Evolutionary conservation across 495 filamentous ascomycete genomes (phyloP).

Genomic region (Talaromyces proteolyticus): DNA sequence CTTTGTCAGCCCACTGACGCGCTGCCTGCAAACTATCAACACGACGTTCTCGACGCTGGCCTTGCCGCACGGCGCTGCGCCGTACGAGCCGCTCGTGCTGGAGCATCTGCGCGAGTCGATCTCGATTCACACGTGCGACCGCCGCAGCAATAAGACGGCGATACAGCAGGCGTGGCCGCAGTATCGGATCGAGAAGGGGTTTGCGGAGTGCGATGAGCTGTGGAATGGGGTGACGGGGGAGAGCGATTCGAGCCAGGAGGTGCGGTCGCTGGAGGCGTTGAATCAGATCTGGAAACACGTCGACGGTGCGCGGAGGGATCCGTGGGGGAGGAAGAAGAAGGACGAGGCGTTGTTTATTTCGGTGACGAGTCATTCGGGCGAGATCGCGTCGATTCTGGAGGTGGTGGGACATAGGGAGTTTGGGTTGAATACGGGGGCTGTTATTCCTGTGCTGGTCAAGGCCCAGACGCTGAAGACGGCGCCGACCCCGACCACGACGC

Average conservation of each 20-base stretch:
- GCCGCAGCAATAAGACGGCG: slow-evolving; percentile 48
- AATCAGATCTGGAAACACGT: slow-evolving; percentile 53
- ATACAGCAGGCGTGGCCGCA: slow-evolving; percentile 53
- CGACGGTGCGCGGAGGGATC: slow-evolving; percentile 3
- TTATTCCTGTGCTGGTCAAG: slow-evolving; percentile 64
- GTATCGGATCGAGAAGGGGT: slow-evolving; percentile 56
- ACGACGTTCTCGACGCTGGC: slow-evolving; percentile 52
- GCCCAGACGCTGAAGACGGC: slow-evolving; percentile 33
- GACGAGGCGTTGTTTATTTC: slow-evolving; percentile 62
- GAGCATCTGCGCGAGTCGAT: slow-evolving; percentile 69
- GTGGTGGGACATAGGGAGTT: slow-evolving; percentile 58
- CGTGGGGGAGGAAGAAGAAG: slow-evolving; percentile 29
- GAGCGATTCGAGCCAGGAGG: slow-evolving; percentile 46
- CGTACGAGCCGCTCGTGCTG: slow-evolving; percentile 60
- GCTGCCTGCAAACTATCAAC: slow-evolving; percentile 60
- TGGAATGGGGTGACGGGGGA: slow-evolving; percentile 55
- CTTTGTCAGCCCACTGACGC: slow-evolving; percentile 64
- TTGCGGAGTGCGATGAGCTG: slow-evolving; percentile 55
- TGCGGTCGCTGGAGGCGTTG: slow-evolving; percentile 47
- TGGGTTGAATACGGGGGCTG: slow-evolving; percentile 56
- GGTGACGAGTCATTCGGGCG: slow-evolving; percentile 63
- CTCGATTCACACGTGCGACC: slow-evolving; percentile 75
- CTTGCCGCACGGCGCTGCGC: slow-evolving; percentile 33
- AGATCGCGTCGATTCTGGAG: slow-evolving; percentile 52
- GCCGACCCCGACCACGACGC: slow-evolving; percentile 22